Conservation (phyloP, 2,329 filamentous ascomycete genomes). For the Tolypocladium guangdongense region DNA sequence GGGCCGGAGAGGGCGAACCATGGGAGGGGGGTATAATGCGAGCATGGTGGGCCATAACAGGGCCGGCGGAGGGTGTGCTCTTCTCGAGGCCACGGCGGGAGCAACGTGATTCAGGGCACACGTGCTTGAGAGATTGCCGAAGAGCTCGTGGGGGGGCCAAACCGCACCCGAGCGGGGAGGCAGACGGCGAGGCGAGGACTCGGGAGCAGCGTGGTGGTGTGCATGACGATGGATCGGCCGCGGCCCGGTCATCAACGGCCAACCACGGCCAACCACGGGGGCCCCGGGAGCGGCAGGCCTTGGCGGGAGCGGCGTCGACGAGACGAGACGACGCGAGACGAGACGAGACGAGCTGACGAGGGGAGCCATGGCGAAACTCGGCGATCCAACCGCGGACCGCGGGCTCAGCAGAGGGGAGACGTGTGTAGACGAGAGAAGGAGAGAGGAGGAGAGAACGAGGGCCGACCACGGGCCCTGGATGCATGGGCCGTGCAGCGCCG, state of each 20-base stretch:
- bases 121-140: background rate
- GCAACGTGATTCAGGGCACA: conserved; percentile 4
- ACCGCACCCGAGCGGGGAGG: background rate
- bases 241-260: background rate
- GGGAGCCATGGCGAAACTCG: no score
- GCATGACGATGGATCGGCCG: background rate
- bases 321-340: background rate
- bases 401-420: no score
- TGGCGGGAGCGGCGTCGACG: background rate
- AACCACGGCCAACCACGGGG: background rate
- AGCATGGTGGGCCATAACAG: conserved; percentile 19
- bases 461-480: background rate
- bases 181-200: background rate
- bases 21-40: conserved; percentile 15
- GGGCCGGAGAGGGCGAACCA: conserved; percentile 1
- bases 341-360: no score
- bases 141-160: background rate
- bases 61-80: background rate
- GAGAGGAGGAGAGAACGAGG: no score
- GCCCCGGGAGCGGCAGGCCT: background rate
- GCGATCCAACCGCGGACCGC: no score
- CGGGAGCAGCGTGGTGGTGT: background rate
- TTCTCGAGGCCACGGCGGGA: conserved; percentile 5
- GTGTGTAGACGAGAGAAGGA: no score
- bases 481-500: no score